Conservation (phyloP, 1,139 yeast species). For the Geotrichum restrictum region DNA sequence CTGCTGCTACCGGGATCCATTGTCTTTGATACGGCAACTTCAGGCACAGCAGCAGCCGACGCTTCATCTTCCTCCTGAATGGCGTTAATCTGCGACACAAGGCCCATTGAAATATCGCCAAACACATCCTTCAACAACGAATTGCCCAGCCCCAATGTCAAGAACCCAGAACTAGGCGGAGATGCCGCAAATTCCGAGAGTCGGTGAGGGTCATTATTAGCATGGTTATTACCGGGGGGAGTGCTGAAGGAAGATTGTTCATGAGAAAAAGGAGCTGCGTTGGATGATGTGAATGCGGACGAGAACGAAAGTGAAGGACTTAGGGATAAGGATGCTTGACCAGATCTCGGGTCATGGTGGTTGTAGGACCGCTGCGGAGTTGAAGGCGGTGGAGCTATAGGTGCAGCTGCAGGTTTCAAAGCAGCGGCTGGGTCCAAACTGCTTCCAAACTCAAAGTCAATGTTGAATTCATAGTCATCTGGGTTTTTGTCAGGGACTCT, state of each 20-base stretch:
- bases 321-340: no score
- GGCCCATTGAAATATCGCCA: neutral
- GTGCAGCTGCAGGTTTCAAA: neutral
- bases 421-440: slow-evolving; percentile 1
- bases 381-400: neutral
- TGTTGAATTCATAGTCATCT: neutral
- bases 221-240: no score
- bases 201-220: no score
- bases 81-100: neutral
- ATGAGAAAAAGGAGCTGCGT: neutral
- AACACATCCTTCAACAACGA: neutral
- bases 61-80: neutral
- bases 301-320: no score
- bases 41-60: neutral
- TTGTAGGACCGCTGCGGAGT: neutral
- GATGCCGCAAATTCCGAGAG: no score
- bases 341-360: no score
- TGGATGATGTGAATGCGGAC: neutral
- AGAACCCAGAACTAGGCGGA: neutral
- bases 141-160: neutral
- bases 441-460: slow-evolving; percentile 5
- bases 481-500: no score
- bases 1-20: no score
- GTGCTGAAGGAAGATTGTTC: no score
- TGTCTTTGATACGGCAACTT: no score